phyloP scores from a whole-genome alignment of 164 flowering plant species.

The Liriodendron chinense region DNA sequence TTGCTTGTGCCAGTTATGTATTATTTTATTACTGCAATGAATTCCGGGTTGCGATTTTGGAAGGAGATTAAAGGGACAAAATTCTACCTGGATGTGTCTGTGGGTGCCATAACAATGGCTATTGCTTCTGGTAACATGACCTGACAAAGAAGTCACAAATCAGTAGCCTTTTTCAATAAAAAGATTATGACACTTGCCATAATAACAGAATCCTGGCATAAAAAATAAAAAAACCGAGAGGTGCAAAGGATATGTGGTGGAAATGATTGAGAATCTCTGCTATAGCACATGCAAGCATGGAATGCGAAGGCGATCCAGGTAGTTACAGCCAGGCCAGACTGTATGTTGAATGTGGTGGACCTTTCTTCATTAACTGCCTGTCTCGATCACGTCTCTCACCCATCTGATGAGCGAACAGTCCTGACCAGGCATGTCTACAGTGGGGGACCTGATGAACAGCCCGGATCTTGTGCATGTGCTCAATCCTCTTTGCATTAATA shows the following conservation, averaged over 20 bases:
- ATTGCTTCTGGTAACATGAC: constrained; percentile 95
- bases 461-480: neutral
- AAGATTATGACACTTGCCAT: no score
- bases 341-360: neutral
- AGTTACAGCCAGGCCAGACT: neutral
- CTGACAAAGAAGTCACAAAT: constrained; percentile 14
- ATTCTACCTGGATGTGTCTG: constrained; percentile 55
- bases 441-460: neutral
- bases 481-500: neutral
- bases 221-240: no score
- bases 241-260: no score
- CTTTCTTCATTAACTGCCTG: neutral
- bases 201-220: no score
- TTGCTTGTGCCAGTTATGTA: neutral
- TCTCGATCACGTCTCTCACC: neutral
- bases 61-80: neutral
- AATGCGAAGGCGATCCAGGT: neutral
- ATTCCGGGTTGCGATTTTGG: neutral
- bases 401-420: neutral
- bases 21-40: neutral
- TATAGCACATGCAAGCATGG: neutral
- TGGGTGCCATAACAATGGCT: constrained; percentile 98
- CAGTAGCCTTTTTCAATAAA: neutral
- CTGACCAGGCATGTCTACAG: neutral
- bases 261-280: no score